Conservation (phyloP, 108 stramenopile genomes). For the Cyclotella cryptica region DNA sequence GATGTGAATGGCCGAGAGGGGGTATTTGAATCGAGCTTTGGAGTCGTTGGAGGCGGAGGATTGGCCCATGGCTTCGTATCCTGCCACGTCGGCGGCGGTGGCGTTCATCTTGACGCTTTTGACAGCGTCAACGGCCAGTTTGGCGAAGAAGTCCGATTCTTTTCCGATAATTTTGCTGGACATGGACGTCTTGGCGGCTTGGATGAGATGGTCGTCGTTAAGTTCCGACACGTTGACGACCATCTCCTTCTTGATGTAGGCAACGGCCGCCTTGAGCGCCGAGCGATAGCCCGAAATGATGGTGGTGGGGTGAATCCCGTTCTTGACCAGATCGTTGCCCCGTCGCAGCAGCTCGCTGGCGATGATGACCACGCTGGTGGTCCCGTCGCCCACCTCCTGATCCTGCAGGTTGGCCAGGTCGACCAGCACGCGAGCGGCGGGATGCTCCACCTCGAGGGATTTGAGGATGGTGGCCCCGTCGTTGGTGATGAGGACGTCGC, state of each 20-base stretch:
- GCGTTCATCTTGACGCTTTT: conserved; percentile 86
- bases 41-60: conserved; percentile 13
- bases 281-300: conserved; percentile 96
- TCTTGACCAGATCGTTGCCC: conserved; percentile 96
- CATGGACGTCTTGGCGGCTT: conserved; percentile 97
- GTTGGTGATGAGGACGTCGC: conserved; percentile 99
- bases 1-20: conserved; percentile 97
- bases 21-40: conserved; percentile 80
- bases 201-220: conserved; percentile 89
- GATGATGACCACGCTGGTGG: conserved; percentile 97
- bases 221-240: conserved; percentile 86
- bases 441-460: conserved; percentile 98
- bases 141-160: conserved; percentile 93
- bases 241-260: conserved; percentile 94
- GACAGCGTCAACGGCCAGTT: conserved; percentile 97
- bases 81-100: conserved; percentile 58
- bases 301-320: conserved; percentile 97
- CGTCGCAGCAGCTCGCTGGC: conserved; percentile 96
- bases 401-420: conserved; percentile 99
- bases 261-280: conserved; percentile 96
- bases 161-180: conserved; percentile 97
- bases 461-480: conserved; percentile 99
- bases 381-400: conserved; percentile 99
- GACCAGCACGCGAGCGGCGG: conserved; percentile 98
- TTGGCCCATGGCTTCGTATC: conserved; percentile 53